Percentiles rank a stretch among this genome's conserved stretches.
Conservation (phyloP, 2,329 filamentous ascomycete species). For the Xylaria sp. region DNA sequence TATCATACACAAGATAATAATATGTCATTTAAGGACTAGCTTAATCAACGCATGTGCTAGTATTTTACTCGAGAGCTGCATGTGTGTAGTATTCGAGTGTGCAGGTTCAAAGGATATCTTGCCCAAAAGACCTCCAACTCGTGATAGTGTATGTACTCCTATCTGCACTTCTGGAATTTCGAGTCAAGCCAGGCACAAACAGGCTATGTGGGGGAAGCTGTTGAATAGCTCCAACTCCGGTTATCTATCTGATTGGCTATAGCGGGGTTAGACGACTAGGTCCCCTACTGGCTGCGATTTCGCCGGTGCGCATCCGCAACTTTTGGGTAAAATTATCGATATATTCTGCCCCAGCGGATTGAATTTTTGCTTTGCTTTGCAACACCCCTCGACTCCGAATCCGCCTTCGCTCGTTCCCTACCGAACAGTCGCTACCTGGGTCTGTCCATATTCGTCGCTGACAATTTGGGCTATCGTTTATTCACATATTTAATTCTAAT, state of each 20-base stretch:
- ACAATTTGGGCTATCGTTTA: constrained; percentile 3
- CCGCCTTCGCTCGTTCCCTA: constrained; percentile 25
- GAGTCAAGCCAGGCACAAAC: not conserved
- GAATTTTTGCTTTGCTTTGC: constrained; percentile 40
- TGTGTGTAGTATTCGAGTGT: too few relatives aligned
- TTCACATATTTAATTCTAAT: constrained; percentile 17
- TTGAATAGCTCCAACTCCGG: constrained; percentile 3
- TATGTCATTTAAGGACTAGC: not conserved
- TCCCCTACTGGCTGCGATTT: constrained; percentile 31
- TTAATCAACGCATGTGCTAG: too few relatives aligned
- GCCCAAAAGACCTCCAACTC: too few relatives aligned
- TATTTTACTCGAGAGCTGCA: too few relatives aligned
- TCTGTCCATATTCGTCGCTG: constrained; percentile 9
- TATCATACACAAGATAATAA: constrained; percentile 4
- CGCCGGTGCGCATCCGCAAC: constrained; percentile 30
- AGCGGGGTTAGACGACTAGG: constrained; percentile 3
- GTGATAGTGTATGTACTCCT: not conserved
- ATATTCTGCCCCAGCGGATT: constrained; percentile 20
- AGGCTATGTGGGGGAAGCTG: constrained; percentile 1
- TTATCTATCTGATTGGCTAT: constrained; percentile 26
- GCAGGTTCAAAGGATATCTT: too few relatives aligned
- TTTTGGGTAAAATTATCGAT: constrained; percentile 35
- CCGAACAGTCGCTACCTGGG: constrained; percentile 7
- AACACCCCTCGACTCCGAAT: constrained; percentile 23
- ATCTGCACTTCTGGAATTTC: not conserved